Percentiles rank a stretch among this genome's conserved stretches.
Evolutionary conservation across 768 basidiomycete genomes (phyloP).

Genomic region (Pleurotus tuber-regium): DNA sequence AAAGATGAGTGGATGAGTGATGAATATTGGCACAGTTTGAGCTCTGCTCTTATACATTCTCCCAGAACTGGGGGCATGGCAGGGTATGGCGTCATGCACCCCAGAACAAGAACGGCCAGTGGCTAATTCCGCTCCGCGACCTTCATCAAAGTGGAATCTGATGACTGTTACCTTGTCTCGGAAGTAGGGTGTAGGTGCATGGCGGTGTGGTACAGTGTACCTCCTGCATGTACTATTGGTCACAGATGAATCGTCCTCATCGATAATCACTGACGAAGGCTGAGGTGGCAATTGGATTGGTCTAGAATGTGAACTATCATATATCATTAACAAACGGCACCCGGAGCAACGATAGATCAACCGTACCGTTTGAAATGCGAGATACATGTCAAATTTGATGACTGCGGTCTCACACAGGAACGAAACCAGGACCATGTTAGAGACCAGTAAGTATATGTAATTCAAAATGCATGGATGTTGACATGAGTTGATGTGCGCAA

Average conservation of each 20-base stretch:
- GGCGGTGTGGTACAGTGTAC: constrained; percentile 5
- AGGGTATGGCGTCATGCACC: constrained; percentile 8
- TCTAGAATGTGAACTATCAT: too few species aligned
- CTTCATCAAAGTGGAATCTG: constrained; percentile 2
- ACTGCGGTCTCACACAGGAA: too few species aligned
- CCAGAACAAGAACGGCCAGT: constrained; percentile 2
- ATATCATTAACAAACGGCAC: too few species aligned
- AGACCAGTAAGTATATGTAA: too few species aligned
- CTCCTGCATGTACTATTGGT: background rate
- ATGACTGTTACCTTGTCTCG: background rate
- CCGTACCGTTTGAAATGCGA: constrained; percentile 1
- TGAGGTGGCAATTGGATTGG: background rate
- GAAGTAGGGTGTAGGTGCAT: background rate
- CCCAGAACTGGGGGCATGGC: background rate
- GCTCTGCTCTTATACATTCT: constrained; percentile 5
- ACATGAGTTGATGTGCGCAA: too few species aligned
- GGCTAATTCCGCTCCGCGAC: constrained; percentile 9
- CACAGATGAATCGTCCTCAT: background rate
- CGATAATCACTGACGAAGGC: constrained; percentile 1
- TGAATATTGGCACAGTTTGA: too few species aligned
- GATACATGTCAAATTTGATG: too few species aligned
- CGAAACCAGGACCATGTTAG: too few species aligned
- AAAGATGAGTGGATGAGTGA: too few species aligned
- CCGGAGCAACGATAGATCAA: background rate
- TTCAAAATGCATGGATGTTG: too few species aligned